Percentiles rank a stretch among this genome's conserved stretches.
phyloP scores from a whole-genome alignment of 202 grass and related monocot genomes.

The Brachypodium distachyon region DNA sequence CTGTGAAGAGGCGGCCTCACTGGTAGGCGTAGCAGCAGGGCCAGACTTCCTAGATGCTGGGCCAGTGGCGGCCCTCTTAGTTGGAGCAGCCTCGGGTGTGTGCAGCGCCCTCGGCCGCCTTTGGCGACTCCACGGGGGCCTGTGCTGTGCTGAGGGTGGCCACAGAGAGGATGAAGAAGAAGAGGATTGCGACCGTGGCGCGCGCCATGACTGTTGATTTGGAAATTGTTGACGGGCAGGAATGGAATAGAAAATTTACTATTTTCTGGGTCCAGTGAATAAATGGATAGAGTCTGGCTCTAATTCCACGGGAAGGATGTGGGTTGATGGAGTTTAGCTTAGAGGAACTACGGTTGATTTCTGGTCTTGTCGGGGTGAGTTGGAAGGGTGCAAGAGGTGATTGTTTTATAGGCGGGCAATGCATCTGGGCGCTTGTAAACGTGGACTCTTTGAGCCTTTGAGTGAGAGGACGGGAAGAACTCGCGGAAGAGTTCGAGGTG shows the following conservation, averaged over 20 bases:
- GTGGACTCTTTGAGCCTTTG: no score
- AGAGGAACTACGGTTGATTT: no score
- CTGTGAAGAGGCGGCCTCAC: background rate
- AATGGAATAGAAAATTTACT: no score
- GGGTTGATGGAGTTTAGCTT: no score
- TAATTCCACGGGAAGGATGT: background rate
- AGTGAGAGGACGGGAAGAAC: background rate
- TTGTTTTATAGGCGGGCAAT: constrained; percentile 17
- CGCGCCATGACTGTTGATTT: constrained; percentile 33
- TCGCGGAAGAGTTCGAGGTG: background rate
- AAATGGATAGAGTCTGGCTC: no score
- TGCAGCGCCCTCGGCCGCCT: background rate
- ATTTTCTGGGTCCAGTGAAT: no score
- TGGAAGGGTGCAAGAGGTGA: background rate
- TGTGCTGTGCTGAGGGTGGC: background rate
- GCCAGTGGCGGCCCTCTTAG: background rate
- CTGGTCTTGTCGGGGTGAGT: constrained; percentile 39
- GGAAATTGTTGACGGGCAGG: background rate
- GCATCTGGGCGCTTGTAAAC: background rate
- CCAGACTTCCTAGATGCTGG: background rate
- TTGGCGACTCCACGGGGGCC: constrained; percentile 27
- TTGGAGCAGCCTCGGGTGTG: background rate
- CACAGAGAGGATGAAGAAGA: constrained; percentile 22
- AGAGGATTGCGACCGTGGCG: constrained; percentile 17
- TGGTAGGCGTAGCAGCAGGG: background rate